Evolutionary conservation across 306 rosid species (phyloP).

Genomic region (Senna tora): DNA sequence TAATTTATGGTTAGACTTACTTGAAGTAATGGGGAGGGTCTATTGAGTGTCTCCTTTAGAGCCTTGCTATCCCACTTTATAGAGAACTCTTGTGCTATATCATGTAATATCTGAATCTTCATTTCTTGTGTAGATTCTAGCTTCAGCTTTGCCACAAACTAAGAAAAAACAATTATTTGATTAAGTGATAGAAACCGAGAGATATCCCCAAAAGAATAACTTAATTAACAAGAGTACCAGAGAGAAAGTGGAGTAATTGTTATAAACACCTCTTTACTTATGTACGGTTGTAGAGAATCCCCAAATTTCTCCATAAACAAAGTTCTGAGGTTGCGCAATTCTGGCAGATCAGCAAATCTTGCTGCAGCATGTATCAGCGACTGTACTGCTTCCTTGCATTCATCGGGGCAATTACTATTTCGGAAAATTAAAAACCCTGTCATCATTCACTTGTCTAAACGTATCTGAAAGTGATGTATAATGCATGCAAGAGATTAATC

Average conservation of each 20-base stretch:
- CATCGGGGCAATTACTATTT: conserved; percentile 68
- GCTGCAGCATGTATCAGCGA: conserved; percentile 88
- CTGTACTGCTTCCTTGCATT: conserved; percentile 75
- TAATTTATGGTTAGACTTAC: conserved; percentile 40
- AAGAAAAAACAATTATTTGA: conserved; percentile 35
- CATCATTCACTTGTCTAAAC: conserved; percentile 12
- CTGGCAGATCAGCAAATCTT: conserved; percentile 84
- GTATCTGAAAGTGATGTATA: conserved; percentile 33
- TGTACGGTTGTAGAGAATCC: conserved; percentile 51
- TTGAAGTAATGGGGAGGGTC: conserved; percentile 36
- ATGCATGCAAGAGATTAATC: neutral
- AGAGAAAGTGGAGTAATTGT: neutral
- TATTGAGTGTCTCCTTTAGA: conserved; percentile 58
- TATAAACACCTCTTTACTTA: conserved; percentile 74
- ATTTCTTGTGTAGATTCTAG: conserved; percentile 57
- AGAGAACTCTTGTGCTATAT: conserved; percentile 64
- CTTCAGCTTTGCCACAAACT: conserved; percentile 68
- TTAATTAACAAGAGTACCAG: neutral
- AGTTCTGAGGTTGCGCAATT: conserved; percentile 73
- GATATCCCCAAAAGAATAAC: neutral
- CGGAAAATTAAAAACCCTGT: conserved; percentile 7
- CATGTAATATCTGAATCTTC: conserved; percentile 69
- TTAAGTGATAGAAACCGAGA: conserved; percentile 34
- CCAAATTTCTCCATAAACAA: conserved; percentile 61
- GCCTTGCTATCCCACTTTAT: conserved; percentile 72